Percentiles rank a stretch among this genome's conserved stretches.
phyloP scores from a whole-genome alignment of 176 grass and related monocot species.

The Typha latifolia region DNA sequence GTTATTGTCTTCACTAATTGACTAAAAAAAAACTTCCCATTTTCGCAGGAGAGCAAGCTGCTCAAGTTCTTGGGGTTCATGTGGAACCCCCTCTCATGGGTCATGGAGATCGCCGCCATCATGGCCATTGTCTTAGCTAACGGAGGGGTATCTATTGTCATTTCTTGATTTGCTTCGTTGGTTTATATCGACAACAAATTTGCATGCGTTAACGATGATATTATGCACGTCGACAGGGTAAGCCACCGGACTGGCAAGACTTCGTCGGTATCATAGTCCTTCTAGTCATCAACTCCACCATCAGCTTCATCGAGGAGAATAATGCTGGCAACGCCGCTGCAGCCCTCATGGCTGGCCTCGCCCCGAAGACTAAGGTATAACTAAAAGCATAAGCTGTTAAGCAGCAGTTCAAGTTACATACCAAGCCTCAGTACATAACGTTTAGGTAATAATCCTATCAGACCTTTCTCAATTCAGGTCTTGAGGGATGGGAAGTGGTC shows the following conservation, averaged over 20 bases:
- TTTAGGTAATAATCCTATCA: too few species aligned
- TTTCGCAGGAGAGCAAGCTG: constrained; percentile 54
- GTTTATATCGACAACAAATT: too few species aligned
- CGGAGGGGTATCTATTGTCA: constrained; percentile 28
- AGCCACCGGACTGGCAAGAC: constrained; percentile 78
- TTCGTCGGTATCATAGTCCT: constrained; percentile 79
- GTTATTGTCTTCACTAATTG: too few species aligned
- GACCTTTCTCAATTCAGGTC: constrained; percentile 18
- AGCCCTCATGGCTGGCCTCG: constrained; percentile 79
- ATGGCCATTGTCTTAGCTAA: constrained; percentile 88
- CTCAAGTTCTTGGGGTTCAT: constrained; percentile 95
- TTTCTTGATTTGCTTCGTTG: background rate
- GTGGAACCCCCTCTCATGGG: constrained; percentile 95
- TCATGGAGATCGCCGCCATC: constrained; percentile 89
- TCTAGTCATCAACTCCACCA: constrained; percentile 89
- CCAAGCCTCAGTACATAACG: too few species aligned
- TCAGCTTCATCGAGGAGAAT: constrained; percentile 85
- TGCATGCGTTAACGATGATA: background rate
- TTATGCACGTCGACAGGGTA: constrained; percentile 19
- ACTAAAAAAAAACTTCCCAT: background rate
- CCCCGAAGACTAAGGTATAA: constrained; percentile 65
- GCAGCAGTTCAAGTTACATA: too few species aligned
- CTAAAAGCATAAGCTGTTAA: too few species aligned
- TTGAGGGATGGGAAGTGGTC: constrained; percentile 66
- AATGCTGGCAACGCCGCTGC: constrained; percentile 80